Conservation (phyloP, 176 grass and related monocot genomes). For the Triticum timopheevii region DNA sequence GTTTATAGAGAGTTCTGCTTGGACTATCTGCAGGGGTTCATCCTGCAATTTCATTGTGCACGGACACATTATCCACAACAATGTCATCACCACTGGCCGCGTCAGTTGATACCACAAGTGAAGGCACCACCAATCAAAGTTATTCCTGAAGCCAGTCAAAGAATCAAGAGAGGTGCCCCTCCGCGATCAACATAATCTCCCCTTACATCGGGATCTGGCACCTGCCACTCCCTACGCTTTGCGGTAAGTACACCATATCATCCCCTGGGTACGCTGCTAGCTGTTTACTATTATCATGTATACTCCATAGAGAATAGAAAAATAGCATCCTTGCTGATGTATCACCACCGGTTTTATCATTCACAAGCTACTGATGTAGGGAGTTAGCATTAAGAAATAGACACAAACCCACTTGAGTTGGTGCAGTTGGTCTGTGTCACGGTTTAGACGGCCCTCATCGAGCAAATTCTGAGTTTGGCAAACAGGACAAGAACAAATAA, state of each 20-base stretch:
- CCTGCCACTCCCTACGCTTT: slow-evolving; percentile 32
- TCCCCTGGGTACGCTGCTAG: no score
- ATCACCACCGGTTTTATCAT: no score
- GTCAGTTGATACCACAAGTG: slow-evolving; percentile 40
- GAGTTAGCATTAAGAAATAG: no score
- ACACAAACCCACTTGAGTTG: no score
- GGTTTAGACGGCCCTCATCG: no score
- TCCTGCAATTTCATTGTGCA: slow-evolving; percentile 27
- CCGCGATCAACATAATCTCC: slow-evolving; percentile 12
- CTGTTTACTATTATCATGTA: no score
- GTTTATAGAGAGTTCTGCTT: background rate
- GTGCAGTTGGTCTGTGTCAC: no score
- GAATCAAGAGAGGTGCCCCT: slow-evolving; percentile 11
- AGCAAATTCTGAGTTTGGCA: background rate
- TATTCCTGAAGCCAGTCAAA: slow-evolving; percentile 12
- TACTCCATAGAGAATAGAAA: no score
- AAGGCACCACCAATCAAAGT: slow-evolving; percentile 18
- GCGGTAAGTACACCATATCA: no score
- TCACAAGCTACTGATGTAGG: no score
- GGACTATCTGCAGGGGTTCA: slow-evolving; percentile 30
- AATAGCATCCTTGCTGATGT: no score
- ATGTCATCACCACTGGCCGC: slow-evolving; percentile 35
- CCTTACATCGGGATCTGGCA: background rate
- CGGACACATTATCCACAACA: slow-evolving; percentile 22
- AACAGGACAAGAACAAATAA: background rate